Conservation (phyloP, 768 basidiomycete species). For the Asterophora lycoperdoides region DNA sequence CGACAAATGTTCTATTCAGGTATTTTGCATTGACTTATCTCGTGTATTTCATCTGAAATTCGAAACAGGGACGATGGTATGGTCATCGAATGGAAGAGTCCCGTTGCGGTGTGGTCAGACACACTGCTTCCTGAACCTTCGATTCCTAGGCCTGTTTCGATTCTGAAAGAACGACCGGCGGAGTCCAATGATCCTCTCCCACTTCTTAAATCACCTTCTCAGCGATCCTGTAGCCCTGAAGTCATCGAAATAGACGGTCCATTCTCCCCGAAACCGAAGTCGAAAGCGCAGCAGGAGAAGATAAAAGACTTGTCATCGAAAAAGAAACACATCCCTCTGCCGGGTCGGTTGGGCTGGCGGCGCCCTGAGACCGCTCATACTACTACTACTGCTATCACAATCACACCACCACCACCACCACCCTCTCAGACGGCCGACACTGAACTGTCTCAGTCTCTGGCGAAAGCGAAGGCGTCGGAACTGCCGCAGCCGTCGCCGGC, state of each 20-base stretch:
- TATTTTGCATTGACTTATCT: slow-evolving; percentile 4
- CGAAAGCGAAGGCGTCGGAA: slow-evolving; percentile 2
- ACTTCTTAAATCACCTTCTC: background rate
- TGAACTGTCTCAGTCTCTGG: background rate
- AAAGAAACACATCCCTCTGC: background rate
- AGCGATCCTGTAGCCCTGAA: background rate
- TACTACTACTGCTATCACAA: background rate
- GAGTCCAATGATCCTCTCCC: background rate
- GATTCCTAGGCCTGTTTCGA: background rate
- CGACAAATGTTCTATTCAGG: slow-evolving; percentile 21
- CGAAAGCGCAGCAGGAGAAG: background rate
- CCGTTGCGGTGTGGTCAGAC: slow-evolving; percentile 32
- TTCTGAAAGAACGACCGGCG: too few relatives aligned
- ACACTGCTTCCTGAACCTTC: slow-evolving; percentile 15
- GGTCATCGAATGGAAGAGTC: slow-evolving; percentile 32
- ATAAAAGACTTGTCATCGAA: background rate
- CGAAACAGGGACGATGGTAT: slow-evolving; percentile 29
- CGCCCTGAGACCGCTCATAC: background rate
- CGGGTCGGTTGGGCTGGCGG: background rate
- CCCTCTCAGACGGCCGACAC: too few relatives aligned
- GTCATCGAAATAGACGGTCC: background rate
- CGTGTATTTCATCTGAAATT: background rate
- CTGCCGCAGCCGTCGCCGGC: background rate
- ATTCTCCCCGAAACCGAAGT: background rate
- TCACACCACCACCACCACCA: background rate